phyloP scores from a whole-genome alignment of 306 rosid species.

The Glycine soja region DNA sequence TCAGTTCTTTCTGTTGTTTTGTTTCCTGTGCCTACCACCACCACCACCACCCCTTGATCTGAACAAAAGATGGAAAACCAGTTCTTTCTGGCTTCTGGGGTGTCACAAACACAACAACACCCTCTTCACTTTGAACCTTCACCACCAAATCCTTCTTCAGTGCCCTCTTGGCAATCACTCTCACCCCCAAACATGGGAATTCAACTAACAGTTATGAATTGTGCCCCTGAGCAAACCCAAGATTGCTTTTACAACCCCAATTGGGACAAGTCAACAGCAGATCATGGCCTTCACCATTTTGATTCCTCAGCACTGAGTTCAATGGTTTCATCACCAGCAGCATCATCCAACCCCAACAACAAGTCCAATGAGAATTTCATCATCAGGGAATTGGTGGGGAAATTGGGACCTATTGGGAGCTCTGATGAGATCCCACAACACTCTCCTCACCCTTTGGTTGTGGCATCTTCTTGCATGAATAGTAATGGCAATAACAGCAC shows the following conservation, averaged over 20 bases:
- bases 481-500: constrained; percentile 51
- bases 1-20: background rate
- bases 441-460: constrained; percentile 55
- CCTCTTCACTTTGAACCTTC: constrained; percentile 54
- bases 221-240: constrained; percentile 55
- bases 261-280: constrained; percentile 60
- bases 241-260: constrained; percentile 62
- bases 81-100: constrained; percentile 59
- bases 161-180: constrained; percentile 64
- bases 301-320: constrained; percentile 77
- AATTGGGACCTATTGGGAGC: constrained; percentile 64
- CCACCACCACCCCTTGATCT: constrained; percentile 27
- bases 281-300: constrained; percentile 57
- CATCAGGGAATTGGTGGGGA: constrained; percentile 75
- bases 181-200: constrained; percentile 64
- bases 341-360: constrained; percentile 56
- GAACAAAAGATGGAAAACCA: constrained; percentile 57
- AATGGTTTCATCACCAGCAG: constrained; percentile 74
- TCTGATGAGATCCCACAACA: constrained; percentile 65
- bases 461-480: constrained; percentile 43
- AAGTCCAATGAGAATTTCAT: constrained; percentile 59
- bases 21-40: background rate
- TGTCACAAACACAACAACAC: constrained; percentile 25
- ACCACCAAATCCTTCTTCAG: constrained; percentile 38
- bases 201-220: constrained; percentile 56